Conservation (phyloP, 139 green algal species). For the Zygnema cylindricum region DNA sequence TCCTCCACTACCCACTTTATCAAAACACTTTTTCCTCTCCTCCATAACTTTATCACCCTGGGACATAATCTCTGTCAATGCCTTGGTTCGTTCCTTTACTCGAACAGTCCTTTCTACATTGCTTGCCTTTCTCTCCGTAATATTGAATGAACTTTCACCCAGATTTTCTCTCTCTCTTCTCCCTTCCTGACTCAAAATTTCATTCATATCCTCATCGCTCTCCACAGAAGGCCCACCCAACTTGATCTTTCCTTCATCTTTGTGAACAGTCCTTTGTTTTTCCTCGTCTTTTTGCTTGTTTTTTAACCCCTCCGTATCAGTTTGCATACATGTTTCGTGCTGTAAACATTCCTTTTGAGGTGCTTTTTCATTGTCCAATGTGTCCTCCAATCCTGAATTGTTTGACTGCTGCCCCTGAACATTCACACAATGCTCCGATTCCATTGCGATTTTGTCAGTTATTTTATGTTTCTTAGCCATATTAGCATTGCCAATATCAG, state of each 20-base stretch:
- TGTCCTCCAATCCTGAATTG: no score
- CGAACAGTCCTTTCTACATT: background rate
- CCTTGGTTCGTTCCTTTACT: background rate
- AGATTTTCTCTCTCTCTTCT: background rate
- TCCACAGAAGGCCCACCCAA: background rate
- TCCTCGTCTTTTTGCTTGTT: background rate
- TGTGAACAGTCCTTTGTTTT: background rate
- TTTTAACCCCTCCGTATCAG: background rate
- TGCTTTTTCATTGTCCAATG: background rate
- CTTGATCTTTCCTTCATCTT: background rate
- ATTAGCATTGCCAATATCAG: no score
- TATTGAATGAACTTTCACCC: background rate
- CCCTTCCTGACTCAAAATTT: background rate
- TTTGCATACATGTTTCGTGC: background rate
- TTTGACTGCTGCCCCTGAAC: no score
- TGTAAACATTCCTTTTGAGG: background rate
- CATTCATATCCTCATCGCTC: background rate
- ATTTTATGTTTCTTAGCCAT: background rate
- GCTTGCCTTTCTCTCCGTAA: background rate
- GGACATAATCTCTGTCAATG: background rate
- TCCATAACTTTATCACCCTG: background rate
- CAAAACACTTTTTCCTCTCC: background rate
- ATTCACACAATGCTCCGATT: background rate
- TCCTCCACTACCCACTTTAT: background rate
- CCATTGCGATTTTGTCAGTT: background rate